These are phyloP conservation scores for Aspergillus sp. DNA, from an alignment of 2,329 filamentous ascomycete genomes.

Conservation along the genomic window DNA sequence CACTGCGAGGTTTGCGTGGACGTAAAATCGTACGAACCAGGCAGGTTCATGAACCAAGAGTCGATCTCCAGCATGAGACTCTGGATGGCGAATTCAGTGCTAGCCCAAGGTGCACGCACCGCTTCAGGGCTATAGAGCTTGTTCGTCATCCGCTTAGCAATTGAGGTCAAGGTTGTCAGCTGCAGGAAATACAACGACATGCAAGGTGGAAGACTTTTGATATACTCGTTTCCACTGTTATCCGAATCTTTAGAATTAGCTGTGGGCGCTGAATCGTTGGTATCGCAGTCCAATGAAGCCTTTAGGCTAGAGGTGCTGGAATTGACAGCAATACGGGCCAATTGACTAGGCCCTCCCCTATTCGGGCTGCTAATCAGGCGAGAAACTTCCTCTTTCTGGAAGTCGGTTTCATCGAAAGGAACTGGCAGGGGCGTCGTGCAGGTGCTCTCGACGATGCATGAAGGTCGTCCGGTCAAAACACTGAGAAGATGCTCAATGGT, in stretches of 20 bases:
- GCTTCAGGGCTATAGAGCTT: constrained; percentile 36
- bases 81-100: constrained; percentile 32
- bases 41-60: constrained; percentile 35
- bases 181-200: constrained; percentile 37
- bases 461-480: constrained; percentile 40
- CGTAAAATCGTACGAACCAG: constrained; percentile 34
- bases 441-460: constrained; percentile 35
- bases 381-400: constrained; percentile 26
- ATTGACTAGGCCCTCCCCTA: constrained; percentile 13
- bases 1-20: constrained; percentile 30
- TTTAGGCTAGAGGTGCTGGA: constrained; percentile 17
- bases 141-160: constrained; percentile 32
- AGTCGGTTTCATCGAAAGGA: constrained; percentile 36
- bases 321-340: constrained; percentile 16
- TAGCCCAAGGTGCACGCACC: constrained; percentile 29
- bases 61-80: constrained; percentile 33
- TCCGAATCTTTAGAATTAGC: constrained; percentile 11
- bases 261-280: constrained; percentile 9
- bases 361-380: constrained; percentile 22
- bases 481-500: constrained; percentile 37
- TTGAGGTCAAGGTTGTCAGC: constrained; percentile 29
- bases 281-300: constrained; percentile 13
- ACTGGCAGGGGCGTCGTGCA: constrained; percentile 38
- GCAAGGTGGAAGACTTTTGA: constrained; percentile 31
- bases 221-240: constrained; percentile 24